Base-by-base conservation (phyloP, 208 protist species). In the Cochliopodium minus region DNA sequence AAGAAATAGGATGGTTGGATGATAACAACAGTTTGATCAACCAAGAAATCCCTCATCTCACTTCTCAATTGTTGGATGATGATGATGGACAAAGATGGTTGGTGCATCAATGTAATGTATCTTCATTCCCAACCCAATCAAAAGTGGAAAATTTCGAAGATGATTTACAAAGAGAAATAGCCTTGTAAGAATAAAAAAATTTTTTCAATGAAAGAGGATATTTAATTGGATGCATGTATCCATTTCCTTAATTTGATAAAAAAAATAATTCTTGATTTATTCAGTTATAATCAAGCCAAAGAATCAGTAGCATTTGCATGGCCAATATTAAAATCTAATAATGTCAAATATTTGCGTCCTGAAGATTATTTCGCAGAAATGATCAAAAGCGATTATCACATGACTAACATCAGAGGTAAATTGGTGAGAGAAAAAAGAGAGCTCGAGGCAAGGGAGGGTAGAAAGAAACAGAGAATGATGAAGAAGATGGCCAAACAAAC, bases 341-440 rank as follows among this genome's bases (percentile, higher is more conserved):
- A 69, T 4, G 77, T 94, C 42, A 72, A 81, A 38, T 85, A 81
- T 61, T 66, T 74, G 59, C 77, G 88, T 33, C 87, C 87, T 23
- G 65, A 65, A 36, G 88, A 93, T 71, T 94, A 88, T 71, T 93
- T 89, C 71, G 87, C 87, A 6, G 88, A 94, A 66, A 94, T 93
- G 87, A 80, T 83, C 63, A 94, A 94, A 70, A 76, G 71, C 49
- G 88, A 94, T 62, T 67, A 83, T 29, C 86, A 93, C 67, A 93
- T 94, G 87, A 74, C 72, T 55, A 83, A 90, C 48, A 80, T 88
- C 59, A 78, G 74, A 25, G 70, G 77, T 48, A 55, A 57, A 22
- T 43, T 51, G 22, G 3, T 55, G 0, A 15, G 29, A 25, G 11
- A 3, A 22, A 55, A 34, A 26, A 43, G 42, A 23, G 7, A 22